Base-by-base conservation (phyloP, 768 basidiomycete species). In the Rhodosporidiobolus sp. region DNA sequence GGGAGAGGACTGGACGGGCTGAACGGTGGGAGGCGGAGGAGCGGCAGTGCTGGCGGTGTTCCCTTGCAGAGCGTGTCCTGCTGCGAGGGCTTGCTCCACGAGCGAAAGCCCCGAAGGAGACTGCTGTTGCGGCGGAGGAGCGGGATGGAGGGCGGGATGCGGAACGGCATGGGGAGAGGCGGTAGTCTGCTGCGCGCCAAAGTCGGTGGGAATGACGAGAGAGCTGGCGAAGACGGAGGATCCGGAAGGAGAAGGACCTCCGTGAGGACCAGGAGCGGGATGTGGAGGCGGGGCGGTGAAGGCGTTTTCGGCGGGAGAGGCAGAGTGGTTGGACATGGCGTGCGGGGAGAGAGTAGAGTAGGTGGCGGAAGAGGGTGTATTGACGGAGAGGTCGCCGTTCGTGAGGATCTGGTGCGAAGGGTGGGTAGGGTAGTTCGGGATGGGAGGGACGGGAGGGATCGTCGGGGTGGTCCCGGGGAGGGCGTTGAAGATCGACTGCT, bases 251-350 rank as follows among this genome's bases (percentile, higher is more conserved):
- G 65, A 56, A 9, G 65, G 48, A 8, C 56, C 56, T 3, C 30
- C 45, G 8, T 34, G 54, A 6, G 50, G 56, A 56, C 66, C 60
- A 3, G 43, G 54, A 34, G 43, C 32, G 58, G 6, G 56, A 54
- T 16, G 61, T 50, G 61, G 46, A 6, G 67, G 52, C 17, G 70
- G 71, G 0, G 38, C 50, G 0, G 66, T 38, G 30, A 72, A 72
- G 24, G 71, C 71, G 58, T 67, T 72, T 19, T 72, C 71, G 62
- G 71, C 71, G 28, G 71, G 71, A 6, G 71, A 72, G 26, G 52
- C 66, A 2, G 71, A 72, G n/a, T 57, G 46, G 7, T 57, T 63
- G n/a, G 71, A 72, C 57, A 72, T 60, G 54, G 61, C 65, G 55
- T 72, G 71, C 7, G 71, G 71, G 3, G 71, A 72, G 28, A 72